Evolutionary conservation across 495 filamentous ascomycete species (phyloP).

Genomic region (Podospora sp.): DNA sequence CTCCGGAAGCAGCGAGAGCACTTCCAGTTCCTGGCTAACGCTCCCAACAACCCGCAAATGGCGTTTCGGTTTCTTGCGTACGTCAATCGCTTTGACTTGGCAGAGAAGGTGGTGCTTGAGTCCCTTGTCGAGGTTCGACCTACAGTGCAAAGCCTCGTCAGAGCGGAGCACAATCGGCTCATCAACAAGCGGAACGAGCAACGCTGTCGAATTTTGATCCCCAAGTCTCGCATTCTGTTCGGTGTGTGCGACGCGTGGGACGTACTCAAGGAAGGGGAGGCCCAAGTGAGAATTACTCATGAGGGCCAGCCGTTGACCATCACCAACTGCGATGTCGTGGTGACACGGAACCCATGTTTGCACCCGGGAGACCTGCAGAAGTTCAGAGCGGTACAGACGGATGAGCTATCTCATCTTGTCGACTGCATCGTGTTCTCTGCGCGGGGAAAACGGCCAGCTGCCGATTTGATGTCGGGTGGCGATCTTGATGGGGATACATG

Average conservation of each 20-base stretch:
- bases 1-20: constrained; percentile 50
- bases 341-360: constrained; percentile 56
- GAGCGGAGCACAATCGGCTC: constrained; percentile 46
- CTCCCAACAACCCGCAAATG: constrained; percentile 32
- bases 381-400: constrained; percentile 46
- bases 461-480: constrained; percentile 58
- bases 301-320: constrained; percentile 47
- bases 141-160: constrained; percentile 40
- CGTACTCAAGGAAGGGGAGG: constrained; percentile 51
- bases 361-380: constrained; percentile 59
- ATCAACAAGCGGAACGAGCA: constrained; percentile 52
- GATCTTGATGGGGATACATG: constrained; percentile 57
- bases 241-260: constrained; percentile 52
- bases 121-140: constrained; percentile 40
- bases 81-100: constrained; percentile 43
- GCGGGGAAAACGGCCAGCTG: constrained; percentile 48
- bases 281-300: constrained; percentile 47
- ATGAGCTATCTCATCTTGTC: constrained; percentile 48
- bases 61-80: constrained; percentile 51
- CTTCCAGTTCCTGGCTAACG: constrained; percentile 43
- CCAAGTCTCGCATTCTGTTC: constrained; percentile 51
- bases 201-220: constrained; percentile 50
- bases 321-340: constrained; percentile 46
- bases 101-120: constrained; percentile 51
- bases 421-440: constrained; percentile 58